Evolutionary conservation across 2,329 filamentous ascomycete genomes (phyloP).

Genomic region (Cytospora chrysosperma): DNA sequence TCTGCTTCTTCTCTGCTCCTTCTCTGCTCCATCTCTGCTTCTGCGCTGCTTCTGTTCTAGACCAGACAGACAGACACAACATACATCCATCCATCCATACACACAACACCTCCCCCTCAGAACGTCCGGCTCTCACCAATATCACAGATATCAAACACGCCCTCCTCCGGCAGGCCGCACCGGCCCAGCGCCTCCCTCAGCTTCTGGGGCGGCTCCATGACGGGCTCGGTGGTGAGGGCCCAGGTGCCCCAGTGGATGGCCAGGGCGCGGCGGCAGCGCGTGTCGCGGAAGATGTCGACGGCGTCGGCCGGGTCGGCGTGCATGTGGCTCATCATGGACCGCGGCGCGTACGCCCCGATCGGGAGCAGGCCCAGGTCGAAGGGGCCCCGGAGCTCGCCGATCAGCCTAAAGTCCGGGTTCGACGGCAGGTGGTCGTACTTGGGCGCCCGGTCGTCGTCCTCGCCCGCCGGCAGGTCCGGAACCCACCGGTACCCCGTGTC

Average conservation of each 20-base stretch:
- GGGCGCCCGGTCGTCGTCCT: constrained; percentile 77
- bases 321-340: constrained; percentile 72
- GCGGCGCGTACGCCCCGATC: constrained; percentile 83
- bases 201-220: constrained; percentile 75
- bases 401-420: constrained; percentile 83
- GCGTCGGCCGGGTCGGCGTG: constrained; percentile 85
- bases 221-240: constrained; percentile 81
- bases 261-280: constrained; percentile 72
- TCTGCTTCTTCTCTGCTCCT: no score
- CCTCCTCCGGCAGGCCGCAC: constrained; percentile 66
- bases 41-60: no score
- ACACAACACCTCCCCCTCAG: constrained; percentile 35
- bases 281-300: constrained; percentile 87
- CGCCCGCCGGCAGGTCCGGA: constrained; percentile 58
- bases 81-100: no score
- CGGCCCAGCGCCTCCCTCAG: constrained; percentile 69
- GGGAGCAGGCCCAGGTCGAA: constrained; percentile 92
- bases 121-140: constrained; percentile 84
- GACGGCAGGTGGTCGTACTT: constrained; percentile 65
- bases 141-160: constrained; percentile 77
- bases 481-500: constrained; percentile 90
- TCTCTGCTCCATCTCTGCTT: no score
- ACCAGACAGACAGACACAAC: no score
- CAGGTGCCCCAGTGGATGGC: constrained; percentile 94
- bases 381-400: constrained; percentile 75